Evolutionary conservation across 1,284 basidiomycete genomes (phyloP).

Genomic region (Fomitopsis schrenkii): DNA sequence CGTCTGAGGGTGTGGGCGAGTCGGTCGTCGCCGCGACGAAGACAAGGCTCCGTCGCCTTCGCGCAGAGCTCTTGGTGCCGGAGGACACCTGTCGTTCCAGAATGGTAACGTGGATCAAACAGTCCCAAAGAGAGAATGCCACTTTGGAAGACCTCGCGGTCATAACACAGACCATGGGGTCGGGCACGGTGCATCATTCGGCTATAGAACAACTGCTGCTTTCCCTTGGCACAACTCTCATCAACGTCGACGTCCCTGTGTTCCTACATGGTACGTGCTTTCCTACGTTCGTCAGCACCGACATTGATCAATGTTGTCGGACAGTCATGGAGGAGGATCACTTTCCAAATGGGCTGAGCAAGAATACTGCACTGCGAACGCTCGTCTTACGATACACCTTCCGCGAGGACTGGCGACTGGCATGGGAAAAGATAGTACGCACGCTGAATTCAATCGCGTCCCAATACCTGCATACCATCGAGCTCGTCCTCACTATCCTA

Average conservation of each 20-base stretch:
- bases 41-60: neutral
- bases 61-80: neutral
- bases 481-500: too few relatives aligned
- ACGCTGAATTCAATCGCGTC: neutral
- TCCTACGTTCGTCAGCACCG: too few relatives aligned
- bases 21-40: neutral
- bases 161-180: neutral
- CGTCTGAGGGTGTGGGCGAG: neutral
- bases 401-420: neutral
- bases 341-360: neutral
- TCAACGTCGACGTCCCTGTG: too few relatives aligned
- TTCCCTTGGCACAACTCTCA: too few relatives aligned
- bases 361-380: neutral
- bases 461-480: too few relatives aligned
- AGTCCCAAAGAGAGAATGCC: neutral
- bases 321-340: too few relatives aligned
- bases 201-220: too few relatives aligned
- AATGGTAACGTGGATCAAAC: neutral
- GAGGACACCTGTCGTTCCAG: neutral
- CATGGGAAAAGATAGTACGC: neutral
- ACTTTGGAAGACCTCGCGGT: neutral
- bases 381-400: neutral
- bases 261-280: too few relatives aligned
- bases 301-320: too few relatives aligned
- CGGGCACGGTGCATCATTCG: neutral